These are phyloP conservation scores for Naematelia aurantialba DNA, from an alignment of 768 basidiomycete species.

Conservation along the genomic window DNA sequence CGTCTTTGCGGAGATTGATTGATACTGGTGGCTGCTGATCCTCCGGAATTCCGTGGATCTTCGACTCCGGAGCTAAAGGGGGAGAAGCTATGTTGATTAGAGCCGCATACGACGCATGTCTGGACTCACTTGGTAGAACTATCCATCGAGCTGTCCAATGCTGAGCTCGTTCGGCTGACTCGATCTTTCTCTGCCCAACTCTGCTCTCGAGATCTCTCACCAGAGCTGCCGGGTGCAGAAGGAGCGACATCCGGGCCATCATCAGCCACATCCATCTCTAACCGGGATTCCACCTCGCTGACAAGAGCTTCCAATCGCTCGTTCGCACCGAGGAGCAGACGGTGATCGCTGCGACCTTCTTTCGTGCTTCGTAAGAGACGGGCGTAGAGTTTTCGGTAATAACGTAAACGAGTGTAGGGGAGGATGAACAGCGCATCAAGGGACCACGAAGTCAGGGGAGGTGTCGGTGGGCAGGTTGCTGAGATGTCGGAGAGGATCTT, in stretches of 20 bases:
- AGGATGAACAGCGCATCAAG: constrained; percentile 83
- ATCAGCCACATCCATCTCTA: constrained; percentile 57
- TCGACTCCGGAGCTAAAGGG: constrained; percentile 43
- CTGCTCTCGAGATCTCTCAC: constrained; percentile 24
- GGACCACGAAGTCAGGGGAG: constrained; percentile 59
- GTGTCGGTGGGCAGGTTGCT: constrained; percentile 60
- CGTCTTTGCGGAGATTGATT: constrained; percentile 33
- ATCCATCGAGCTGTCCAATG: constrained; percentile 36
- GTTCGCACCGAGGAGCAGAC: constrained; percentile 70
- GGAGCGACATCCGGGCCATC: constrained; percentile 10
- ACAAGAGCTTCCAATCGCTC: constrained; percentile 75
- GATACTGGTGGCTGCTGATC: constrained; percentile 37
- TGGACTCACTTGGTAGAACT: constrained; percentile 39
- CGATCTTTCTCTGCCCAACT: constrained; percentile 39
- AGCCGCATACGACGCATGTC: neutral
- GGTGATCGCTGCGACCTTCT: constrained; percentile 81
- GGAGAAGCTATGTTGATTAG: constrained; percentile 34
- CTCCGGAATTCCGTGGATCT: constrained; percentile 34
- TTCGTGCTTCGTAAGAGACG: constrained; percentile 79
- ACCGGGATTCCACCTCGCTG: constrained; percentile 61
- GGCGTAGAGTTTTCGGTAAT: constrained; percentile 86
- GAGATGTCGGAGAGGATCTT: constrained; percentile 70
- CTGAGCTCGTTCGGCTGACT: constrained; percentile 34
- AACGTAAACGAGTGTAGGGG: constrained; percentile 76
- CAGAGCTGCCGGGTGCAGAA: constrained; percentile 9